Evolutionary conservation across 805 yeast genomes (phyloP).

Genomic region (Suhomyces sp.): DNA sequence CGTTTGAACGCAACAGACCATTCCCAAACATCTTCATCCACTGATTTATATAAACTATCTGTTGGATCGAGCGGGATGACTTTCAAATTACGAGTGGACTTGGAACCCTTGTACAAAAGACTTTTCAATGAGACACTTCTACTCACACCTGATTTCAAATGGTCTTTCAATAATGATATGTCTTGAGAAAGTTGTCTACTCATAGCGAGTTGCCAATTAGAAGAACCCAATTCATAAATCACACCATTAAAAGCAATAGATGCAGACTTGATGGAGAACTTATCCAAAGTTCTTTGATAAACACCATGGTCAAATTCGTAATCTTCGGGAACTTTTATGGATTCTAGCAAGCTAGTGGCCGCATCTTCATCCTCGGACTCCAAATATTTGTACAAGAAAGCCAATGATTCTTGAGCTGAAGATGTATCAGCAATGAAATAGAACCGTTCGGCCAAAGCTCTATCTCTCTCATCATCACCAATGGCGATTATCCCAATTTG

Average conservation of each 20-base stretch:
- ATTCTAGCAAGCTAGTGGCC: conserved; percentile 20
- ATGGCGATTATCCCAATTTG: conserved; percentile 83
- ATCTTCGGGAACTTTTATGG: conserved; percentile 17
- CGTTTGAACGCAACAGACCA: conserved; percentile 22
- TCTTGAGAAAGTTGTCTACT: conserved; percentile 58
- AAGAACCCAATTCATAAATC: conserved; percentile 47
- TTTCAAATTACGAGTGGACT: conserved; percentile 44
- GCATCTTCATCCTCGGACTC: conserved; percentile 27
- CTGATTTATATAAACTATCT: conserved; percentile 30
- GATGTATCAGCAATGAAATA: conserved; percentile 34
- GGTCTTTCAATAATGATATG: conserved; percentile 31
- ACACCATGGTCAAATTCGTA: conserved; percentile 16
- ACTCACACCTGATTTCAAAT: conserved; percentile 23
- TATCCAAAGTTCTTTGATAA: conserved; percentile 22
- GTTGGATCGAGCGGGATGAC: conserved; percentile 35
- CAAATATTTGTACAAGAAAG: conserved; percentile 37
- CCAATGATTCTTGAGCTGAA: conserved; percentile 34
- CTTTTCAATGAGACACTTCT: conserved; percentile 33
- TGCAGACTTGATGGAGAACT: conserved; percentile 44
- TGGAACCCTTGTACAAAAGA: conserved; percentile 43
- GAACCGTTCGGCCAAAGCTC: conserved; percentile 29
- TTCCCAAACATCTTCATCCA: conserved; percentile 25
- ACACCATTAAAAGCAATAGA: conserved; percentile 73
- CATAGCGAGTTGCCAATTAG: conserved; percentile 56
- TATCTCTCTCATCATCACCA: conserved; percentile 27